Base-by-base conservation (phyloP, 1,284 basidiomycete species). In the Apiotrichum gamsii region DNA sequence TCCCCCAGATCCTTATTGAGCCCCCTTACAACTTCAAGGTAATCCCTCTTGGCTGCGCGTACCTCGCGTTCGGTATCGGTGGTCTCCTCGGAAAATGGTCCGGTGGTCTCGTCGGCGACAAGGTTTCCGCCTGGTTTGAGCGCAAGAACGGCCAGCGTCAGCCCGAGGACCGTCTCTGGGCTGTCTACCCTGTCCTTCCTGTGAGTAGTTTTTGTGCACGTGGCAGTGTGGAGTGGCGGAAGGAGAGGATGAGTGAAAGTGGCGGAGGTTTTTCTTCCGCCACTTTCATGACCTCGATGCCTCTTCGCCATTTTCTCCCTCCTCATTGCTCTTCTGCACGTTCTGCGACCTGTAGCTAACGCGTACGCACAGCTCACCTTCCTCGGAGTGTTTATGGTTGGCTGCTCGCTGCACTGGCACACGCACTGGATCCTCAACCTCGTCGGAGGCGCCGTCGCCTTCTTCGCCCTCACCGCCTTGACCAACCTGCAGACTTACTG, bases 91-190 rank as follows among this genome's bases (percentile, higher is more conserved):
- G 70, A 51, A 67, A 66, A 44, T 66, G 65, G 49, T 58, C 59
- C 0, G 70, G 69, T 10, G 69, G 70, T 13, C 51, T 58, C 40
- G 49, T 64, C 15, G 60, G 57, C 18, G 69, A 69, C 51, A 52
- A 58, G 49, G 59, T 58, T 9, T 60, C 70, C 23, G 39, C 56
- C 16, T 63, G 52, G 48, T 49, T 69, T 18, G 60, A 60, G 16
- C 52, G 61, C 15, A 59, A 56, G 39, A 49, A 51, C 9, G 61
- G 59, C 23, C 13, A 31, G 9, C 64, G 71, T 25, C 56, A 67
- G 42, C 71, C 71, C 11, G 71, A 72, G 48, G 61, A 71, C 46
- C 59, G 71, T 13, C 56, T 68, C 2, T 72, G 65, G 61, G 65
- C 69, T 10, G 45, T 65, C 1, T 14, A 43, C 20, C 51, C 47